Evolutionary conservation across 176 grass and related monocot genomes (phyloP).

Genomic region (Thalia dealbata): DNA sequence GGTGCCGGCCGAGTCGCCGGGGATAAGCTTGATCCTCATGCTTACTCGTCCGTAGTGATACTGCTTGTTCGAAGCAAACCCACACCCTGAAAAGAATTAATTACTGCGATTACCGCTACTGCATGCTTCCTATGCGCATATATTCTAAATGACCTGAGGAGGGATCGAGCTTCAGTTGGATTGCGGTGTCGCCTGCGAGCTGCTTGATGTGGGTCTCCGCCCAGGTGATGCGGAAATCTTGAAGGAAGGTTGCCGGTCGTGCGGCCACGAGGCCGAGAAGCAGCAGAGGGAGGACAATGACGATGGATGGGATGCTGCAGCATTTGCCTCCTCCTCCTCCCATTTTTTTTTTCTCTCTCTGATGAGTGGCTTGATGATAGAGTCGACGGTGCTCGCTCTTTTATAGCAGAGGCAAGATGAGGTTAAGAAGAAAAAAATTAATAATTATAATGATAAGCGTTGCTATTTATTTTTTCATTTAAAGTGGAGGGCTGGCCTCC

Average conservation of each 20-base stretch:
- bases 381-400: too few species aligned
- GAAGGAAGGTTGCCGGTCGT: background rate
- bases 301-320: background rate
- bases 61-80: slow-evolving; percentile 14
- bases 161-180: slow-evolving; percentile 11
- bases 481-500: too few species aligned
- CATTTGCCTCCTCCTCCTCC: background rate
- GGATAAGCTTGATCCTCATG: slow-evolving; percentile 16
- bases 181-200: background rate
- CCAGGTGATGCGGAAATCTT: slow-evolving; percentile 11
- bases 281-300: background rate
- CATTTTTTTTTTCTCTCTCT: too few species aligned
- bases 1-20: slow-evolving; percentile 10
- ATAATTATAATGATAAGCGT: background rate
- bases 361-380: too few species aligned
- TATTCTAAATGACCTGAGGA: slow-evolving; percentile 20
- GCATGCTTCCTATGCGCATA: too few species aligned
- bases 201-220: slow-evolving; percentile 6
- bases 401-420: background rate
- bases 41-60: slow-evolving; percentile 2
- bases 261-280: background rate
- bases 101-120: too few species aligned
- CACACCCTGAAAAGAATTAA: slow-evolving; percentile 9
- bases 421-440: background rate
- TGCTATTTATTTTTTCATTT: too few species aligned